Evolutionary conservation across 257 asterid genomes (phyloP).

Genomic region (Nicotiana paniculata): DNA sequence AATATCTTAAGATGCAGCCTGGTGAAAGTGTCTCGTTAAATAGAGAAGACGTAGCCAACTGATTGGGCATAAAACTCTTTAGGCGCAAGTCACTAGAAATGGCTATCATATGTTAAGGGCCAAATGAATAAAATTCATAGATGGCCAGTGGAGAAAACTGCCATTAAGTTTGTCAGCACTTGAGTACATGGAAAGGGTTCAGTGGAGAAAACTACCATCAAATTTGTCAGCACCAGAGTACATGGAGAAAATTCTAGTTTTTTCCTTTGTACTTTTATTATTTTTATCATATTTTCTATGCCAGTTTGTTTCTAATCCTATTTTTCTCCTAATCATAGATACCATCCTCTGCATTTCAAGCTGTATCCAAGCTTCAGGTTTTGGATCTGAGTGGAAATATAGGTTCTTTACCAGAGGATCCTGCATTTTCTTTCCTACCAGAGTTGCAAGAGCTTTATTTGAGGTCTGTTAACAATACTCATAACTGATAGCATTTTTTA

Average conservation of each 20-base stretch:
- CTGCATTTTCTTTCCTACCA: conserved; percentile 59
- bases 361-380: conserved; percentile 74
- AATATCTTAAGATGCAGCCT: neutral
- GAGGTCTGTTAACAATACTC: conserved; percentile 41
- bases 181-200: neutral
- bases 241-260: neutral
- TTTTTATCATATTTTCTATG: neutral
- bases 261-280: neutral
- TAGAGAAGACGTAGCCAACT: neutral
- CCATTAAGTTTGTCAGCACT: neutral
- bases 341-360: conserved; percentile 67
- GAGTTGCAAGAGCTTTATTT: conserved; percentile 87
- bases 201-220: neutral
- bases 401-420: conserved; percentile 61
- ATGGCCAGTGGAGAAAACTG: neutral
- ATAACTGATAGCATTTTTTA: neutral
- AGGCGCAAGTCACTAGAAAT: neutral
- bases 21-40: neutral
- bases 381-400: conserved; percentile 80
- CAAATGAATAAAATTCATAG: neutral
- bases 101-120: neutral
- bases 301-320: conserved; percentile 10
- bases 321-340: conserved; percentile 36
- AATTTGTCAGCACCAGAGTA: neutral
- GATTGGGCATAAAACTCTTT: neutral